These are phyloP conservation scores for Begonia peltatifolia DNA, from an alignment of 306 rosid genomes.

Conservation along the genomic window DNA sequence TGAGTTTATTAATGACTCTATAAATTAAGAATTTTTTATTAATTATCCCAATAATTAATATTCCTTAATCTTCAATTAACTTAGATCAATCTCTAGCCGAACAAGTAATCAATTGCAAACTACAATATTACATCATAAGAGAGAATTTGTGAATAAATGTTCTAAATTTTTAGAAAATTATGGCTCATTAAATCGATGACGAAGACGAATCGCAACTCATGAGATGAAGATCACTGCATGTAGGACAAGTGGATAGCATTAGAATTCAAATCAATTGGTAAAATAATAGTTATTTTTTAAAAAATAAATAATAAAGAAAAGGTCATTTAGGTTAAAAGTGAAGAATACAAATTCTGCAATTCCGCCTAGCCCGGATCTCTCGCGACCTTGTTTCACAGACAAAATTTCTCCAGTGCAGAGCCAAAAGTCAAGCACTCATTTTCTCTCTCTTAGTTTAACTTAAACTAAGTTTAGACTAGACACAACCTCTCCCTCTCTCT, in stretches of 20 bases:
- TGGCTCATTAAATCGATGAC: no score
- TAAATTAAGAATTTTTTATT: no score
- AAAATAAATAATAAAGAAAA: not conserved
- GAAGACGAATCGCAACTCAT: no score
- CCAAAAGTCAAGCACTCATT: constrained; percentile 24
- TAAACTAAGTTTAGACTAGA: no score
- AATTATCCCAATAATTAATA: no score
- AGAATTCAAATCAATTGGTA: not conserved
- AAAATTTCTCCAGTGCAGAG: constrained; percentile 44
- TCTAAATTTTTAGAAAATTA: no score
- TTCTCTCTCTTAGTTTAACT: constrained; percentile 12
- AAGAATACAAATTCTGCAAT: constrained; percentile 24
- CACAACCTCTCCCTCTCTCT: not conserved
- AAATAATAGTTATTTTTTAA: not conserved
- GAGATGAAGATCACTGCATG: constrained; percentile 36
- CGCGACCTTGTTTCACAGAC: constrained; percentile 73
- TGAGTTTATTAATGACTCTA: no score
- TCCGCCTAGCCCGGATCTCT: constrained; percentile 61
- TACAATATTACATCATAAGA: no score
- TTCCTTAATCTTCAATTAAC: no score
- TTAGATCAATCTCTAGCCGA: no score
- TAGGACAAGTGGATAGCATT: constrained; percentile 56
- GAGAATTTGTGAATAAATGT: no score
- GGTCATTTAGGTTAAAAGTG: constrained; percentile 14
- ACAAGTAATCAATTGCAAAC: no score